These are phyloP conservation scores for Prinsepia uniflora DNA, from an alignment of 306 rosid species.

Conservation along the genomic window DNA sequence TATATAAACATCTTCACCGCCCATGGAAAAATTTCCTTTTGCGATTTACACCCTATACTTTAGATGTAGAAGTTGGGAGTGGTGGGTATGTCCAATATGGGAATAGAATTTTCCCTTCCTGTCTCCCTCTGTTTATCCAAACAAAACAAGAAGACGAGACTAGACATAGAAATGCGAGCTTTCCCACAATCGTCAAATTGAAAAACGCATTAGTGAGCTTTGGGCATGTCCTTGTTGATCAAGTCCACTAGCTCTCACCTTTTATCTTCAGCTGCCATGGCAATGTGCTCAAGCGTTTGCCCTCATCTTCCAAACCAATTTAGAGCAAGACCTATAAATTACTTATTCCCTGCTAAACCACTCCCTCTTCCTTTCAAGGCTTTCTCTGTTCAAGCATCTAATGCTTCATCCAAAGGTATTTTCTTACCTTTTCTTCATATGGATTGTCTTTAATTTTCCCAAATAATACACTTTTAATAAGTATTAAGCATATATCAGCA, in stretches of 20 bases:
- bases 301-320: slow-evolving; percentile 43
- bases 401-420: slow-evolving; percentile 40
- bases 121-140: slow-evolving; percentile 28
- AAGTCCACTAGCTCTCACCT: slow-evolving; percentile 29
- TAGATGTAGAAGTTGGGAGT: too few relatives aligned
- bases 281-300: slow-evolving; percentile 52
- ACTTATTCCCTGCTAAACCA: slow-evolving; percentile 22
- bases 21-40: too few relatives aligned
- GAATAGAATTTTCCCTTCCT: slow-evolving; percentile 9
- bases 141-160: background rate
- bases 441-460: background rate
- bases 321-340: slow-evolving; percentile 28
- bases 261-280: slow-evolving; percentile 51
- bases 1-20: too few relatives aligned
- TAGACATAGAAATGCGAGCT: slow-evolving; percentile 30
- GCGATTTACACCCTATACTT: too few relatives aligned
- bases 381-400: slow-evolving; percentile 43
- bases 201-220: background rate
- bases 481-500: background rate
- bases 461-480: background rate
- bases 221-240: slow-evolving; percentile 29
- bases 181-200: slow-evolving; percentile 1
- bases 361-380: slow-evolving; percentile 32
- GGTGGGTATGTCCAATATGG: too few relatives aligned
- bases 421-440: background rate